Evolutionary conservation across 148 eudicot genomes (phyloP).

Genomic region (Tetragonia tetragonoides): DNA sequence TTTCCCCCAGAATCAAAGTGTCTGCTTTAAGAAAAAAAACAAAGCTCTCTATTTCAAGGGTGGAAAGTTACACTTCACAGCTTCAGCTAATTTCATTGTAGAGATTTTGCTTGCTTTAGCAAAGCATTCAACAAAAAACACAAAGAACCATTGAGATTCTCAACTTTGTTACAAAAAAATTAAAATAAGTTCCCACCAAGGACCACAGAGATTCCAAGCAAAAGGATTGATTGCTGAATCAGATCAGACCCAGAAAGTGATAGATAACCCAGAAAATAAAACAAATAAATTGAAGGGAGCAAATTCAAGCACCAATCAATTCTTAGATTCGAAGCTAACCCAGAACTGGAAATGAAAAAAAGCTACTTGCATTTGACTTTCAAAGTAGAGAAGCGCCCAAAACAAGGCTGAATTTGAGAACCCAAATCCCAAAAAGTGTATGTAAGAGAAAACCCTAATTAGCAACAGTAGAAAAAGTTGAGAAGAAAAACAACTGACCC

Average conservation of each 20-base stretch:
- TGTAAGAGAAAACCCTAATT: slow-evolving; percentile 15
- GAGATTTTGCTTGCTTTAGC: slow-evolving; percentile 13
- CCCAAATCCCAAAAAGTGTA: slow-evolving; percentile 26
- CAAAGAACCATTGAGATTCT: slow-evolving; percentile 27
- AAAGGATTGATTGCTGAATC: slow-evolving; percentile 15
- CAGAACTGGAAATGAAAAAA: slow-evolving; percentile 8
- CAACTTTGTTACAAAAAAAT: slow-evolving; percentile 1
- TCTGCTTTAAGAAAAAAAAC: slow-evolving; percentile 22
- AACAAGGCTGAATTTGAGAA: slow-evolving; percentile 1
- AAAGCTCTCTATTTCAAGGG: not conserved
- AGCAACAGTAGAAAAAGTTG: slow-evolving; percentile 11
- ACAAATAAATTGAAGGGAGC: not conserved
- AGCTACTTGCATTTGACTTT: slow-evolving; percentile 25
- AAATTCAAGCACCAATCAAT: slow-evolving; percentile 10
- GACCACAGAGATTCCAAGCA: slow-evolving; percentile 27
- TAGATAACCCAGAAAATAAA: not conserved
- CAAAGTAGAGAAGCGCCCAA: not conserved
- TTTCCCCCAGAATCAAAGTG: slow-evolving; percentile 34
- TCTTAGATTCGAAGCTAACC: slow-evolving; percentile 3
- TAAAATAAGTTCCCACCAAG: slow-evolving; percentile 11
- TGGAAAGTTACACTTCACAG: slow-evolving; percentile 17
- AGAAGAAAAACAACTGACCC: slow-evolving; percentile 14
- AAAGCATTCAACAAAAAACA: slow-evolving; percentile 26
- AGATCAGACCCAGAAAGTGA: slow-evolving; percentile 32
- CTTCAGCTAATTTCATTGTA: slow-evolving; percentile 14